A percentile compares a stretch with the other conserved stretches of the same genome.
phyloP scores from a whole-genome alignment of 768 basidiomycete genomes.

The Calocybe gangraenosa region DNA sequence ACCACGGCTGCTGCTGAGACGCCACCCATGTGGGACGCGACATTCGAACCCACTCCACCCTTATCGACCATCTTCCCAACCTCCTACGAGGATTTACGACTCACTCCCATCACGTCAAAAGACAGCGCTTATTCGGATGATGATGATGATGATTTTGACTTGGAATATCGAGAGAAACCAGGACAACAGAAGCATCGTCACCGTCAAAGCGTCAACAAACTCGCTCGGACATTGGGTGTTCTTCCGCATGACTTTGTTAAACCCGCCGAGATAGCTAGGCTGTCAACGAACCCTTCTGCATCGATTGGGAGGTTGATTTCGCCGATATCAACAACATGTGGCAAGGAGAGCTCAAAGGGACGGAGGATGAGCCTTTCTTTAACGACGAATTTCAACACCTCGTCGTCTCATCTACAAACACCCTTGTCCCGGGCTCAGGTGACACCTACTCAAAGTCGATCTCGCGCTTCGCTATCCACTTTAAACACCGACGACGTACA shows the following conservation, averaged over 20 bases:
- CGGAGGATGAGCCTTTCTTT: constrained; percentile 9
- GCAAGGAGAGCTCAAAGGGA: not conserved
- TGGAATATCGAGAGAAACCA: constrained; percentile 4
- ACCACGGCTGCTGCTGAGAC: no score
- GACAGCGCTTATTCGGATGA: constrained; percentile 9
- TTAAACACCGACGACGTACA: constrained; percentile 21
- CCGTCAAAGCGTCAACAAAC: constrained; percentile 20
- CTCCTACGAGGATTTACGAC: constrained; percentile 6
- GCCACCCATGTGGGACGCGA: constrained; percentile 2
- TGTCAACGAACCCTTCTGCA: no score
- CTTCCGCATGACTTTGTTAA: constrained; percentile 10
- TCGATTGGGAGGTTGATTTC: not conserved
- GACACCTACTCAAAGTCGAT: no score
- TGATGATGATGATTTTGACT: no score
- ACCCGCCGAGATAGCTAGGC: no score
- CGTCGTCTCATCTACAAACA: not conserved
- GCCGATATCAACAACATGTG: no score
- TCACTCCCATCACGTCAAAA: constrained; percentile 10
- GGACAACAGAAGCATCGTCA: not conserved
- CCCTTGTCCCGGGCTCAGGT: constrained; percentile 4
- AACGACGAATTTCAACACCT: not conserved
- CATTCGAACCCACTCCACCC: constrained; percentile 10
- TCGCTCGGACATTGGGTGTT: constrained; percentile 25
- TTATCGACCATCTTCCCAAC: constrained; percentile 6
- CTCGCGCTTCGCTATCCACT: constrained; percentile 11